A percentile compares a stretch with the other conserved stretches of the same genome.
Evolutionary conservation across 2,329 filamentous ascomycete genomes (phyloP).

Genomic region (Diatrype stigma): DNA sequence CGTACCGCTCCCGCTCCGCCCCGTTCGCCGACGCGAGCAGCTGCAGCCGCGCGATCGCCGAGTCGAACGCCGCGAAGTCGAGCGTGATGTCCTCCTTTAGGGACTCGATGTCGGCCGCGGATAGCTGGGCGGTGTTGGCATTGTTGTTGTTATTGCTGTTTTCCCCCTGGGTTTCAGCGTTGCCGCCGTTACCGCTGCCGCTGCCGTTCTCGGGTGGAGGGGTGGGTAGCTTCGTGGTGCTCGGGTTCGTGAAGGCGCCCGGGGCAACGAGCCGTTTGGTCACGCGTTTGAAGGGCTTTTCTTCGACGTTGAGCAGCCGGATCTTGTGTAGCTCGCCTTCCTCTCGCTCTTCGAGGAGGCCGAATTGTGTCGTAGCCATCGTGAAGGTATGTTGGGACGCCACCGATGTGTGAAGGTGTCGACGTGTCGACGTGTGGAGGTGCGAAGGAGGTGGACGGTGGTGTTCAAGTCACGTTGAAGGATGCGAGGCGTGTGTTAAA

Average conservation of each 20-base stretch:
- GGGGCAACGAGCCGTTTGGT: conserved; percentile 73
- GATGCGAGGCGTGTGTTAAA: no score
- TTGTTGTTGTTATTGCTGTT: conserved; percentile 15
- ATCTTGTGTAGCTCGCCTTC: conserved; percentile 83
- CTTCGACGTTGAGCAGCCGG: conserved; percentile 84
- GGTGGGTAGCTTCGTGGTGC: conserved; percentile 53
- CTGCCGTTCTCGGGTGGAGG: conserved; percentile 57
- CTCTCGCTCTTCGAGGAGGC: conserved; percentile 67
- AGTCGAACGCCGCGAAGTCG: conserved; percentile 86
- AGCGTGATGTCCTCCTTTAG: conserved; percentile 80
- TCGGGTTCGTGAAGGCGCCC: conserved; percentile 55
- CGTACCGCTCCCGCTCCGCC: conserved; percentile 79
- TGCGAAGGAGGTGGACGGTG: not conserved
- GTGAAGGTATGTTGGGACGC: not conserved
- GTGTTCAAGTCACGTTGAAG: no score
- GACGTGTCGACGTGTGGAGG: not conserved
- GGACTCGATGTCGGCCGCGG: conserved; percentile 43
- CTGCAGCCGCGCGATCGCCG: conserved; percentile 80
- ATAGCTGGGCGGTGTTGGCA: conserved; percentile 29
- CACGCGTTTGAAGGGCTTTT: conserved; percentile 86
- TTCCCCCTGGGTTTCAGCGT: conserved; percentile 27
- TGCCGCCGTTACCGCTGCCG: conserved; percentile 8
- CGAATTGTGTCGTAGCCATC: conserved; percentile 26
- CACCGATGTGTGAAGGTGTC: not conserved
- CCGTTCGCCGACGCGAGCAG: conserved; percentile 80